A percentile compares a stretch with the other conserved stretches of the same genome.
Conservation (phyloP, 768 basidiomycete species). For the Leccinum olivaceopallidum region DNA sequence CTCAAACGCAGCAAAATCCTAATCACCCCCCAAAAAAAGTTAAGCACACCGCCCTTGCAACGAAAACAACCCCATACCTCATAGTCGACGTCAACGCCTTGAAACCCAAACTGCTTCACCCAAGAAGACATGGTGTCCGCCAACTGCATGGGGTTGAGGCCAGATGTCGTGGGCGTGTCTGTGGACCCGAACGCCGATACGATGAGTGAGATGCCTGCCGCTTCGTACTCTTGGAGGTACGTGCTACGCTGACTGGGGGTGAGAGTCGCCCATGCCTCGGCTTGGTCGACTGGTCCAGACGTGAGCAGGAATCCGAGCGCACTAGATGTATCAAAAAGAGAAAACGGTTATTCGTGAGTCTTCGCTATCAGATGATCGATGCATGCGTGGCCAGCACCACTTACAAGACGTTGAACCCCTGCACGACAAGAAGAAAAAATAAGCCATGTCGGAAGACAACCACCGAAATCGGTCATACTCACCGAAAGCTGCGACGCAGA, state of each 20-base stretch:
- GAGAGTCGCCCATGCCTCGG: constrained; percentile 36
- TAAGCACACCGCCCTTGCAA: neutral
- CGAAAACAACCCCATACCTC: constrained; percentile 27
- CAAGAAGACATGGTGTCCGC: constrained; percentile 40
- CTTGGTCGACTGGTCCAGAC: neutral
- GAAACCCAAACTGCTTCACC: constrained; percentile 45
- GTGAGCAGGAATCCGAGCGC: constrained; percentile 1
- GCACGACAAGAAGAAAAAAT: neutral
- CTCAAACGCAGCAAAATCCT: constrained; percentile 31
- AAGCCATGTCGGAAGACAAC: neutral
- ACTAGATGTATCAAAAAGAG: neutral
- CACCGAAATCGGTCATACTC: neutral
- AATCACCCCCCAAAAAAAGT: too few relatives aligned
- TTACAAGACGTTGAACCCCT: constrained; percentile 35
- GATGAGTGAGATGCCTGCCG: constrained; percentile 55
- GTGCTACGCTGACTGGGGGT: constrained; percentile 37
- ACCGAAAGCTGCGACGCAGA: constrained; percentile 1
- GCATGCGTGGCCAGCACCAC: neutral
- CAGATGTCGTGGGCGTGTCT: constrained; percentile 34
- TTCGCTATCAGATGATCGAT: neutral
- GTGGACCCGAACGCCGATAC: constrained; percentile 51
- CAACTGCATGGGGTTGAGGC: constrained; percentile 24
- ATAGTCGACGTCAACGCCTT: constrained; percentile 54
- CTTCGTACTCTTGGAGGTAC: constrained; percentile 46
- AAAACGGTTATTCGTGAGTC: neutral